phyloP scores from a whole-genome alignment of 768 basidiomycete species.

The Hericium rajendrae region DNA sequence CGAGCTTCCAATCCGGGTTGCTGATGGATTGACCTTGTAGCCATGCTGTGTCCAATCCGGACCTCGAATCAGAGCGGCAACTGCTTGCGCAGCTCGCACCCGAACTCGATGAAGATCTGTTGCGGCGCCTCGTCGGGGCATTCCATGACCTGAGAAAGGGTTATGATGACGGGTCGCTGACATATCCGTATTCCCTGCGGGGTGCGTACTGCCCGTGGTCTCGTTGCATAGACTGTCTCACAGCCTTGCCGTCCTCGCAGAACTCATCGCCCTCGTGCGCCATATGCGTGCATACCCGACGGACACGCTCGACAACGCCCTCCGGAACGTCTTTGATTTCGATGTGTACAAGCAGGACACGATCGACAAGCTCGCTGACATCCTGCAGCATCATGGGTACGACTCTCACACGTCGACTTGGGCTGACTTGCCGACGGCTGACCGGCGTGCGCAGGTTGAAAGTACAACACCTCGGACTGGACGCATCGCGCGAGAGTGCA shows the following conservation, averaged over 20 bases:
- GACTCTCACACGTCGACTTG: conserved; percentile 4
- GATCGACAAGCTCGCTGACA: conserved; percentile 48
- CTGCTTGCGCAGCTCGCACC: conserved; percentile 54
- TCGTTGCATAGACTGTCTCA: no score
- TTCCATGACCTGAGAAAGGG: conserved; percentile 55
- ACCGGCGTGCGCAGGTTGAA: conserved; percentile 28
- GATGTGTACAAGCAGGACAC: conserved; percentile 60
- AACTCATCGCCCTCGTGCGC: conserved; percentile 55
- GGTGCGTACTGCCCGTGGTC: conserved; percentile 24
- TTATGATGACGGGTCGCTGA: conserved; percentile 47
- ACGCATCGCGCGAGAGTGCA: conserved; percentile 44
- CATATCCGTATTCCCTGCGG: conserved; percentile 61
- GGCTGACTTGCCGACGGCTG: background rate
- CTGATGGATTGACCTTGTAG: conserved; percentile 13
- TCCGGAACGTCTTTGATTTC: conserved; percentile 63
- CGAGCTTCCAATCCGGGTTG: background rate
- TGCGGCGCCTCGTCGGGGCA: conserved; percentile 48
- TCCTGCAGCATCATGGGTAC: conserved; percentile 53
- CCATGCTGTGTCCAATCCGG: conserved; percentile 59
- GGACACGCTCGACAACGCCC: conserved; percentile 46
- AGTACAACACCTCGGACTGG: conserved; percentile 45
- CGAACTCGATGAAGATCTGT: conserved; percentile 41
- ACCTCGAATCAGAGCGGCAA: conserved; percentile 52
- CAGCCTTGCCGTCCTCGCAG: conserved; percentile 21
- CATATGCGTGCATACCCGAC: conserved; percentile 54